A percentile compares a stretch with the other conserved stretches of the same genome.
These are phyloP conservation scores for Monilinia polystroma DNA, from an alignment of 2,329 filamentous ascomycete genomes.

Conservation along the genomic window DNA sequence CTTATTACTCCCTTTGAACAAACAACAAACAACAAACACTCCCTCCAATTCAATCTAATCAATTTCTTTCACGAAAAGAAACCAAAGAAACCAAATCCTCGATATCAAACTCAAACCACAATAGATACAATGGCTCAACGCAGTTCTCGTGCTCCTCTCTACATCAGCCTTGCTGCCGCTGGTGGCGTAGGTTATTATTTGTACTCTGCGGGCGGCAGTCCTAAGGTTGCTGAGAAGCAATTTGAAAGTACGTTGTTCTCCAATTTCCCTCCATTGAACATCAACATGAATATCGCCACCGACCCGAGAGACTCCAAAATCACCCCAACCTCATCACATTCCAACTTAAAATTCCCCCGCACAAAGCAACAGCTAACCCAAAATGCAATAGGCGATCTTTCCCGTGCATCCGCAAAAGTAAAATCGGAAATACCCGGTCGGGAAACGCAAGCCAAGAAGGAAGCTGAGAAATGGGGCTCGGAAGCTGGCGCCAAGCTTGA, in stretches of 20 bases:
- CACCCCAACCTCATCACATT: neutral
- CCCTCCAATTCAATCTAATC: neutral
- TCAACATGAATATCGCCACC: conserved; percentile 2
- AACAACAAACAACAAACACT: neutral
- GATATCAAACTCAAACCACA: conserved; percentile 5
- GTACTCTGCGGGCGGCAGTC: conserved; percentile 78
- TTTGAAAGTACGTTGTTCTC: conserved; percentile 66
- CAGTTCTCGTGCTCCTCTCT: conserved; percentile 43
- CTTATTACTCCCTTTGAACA: neutral
- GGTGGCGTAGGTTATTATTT: conserved; percentile 84
- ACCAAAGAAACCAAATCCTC: neutral
- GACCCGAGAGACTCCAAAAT: neutral
- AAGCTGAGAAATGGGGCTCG: conserved; percentile 60
- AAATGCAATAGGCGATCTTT: conserved; percentile 66
- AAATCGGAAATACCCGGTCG: conserved; percentile 64
- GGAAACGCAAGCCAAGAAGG: conserved; percentile 62
- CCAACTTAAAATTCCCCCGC: no score
- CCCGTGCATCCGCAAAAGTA: conserved; percentile 64
- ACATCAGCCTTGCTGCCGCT: conserved; percentile 61
- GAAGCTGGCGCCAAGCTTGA: conserved; percentile 67
- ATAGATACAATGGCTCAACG: conserved; percentile 36
- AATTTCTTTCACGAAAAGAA: neutral
- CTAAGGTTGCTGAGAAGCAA: conserved; percentile 81
- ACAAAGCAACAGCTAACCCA: conserved; percentile 17
- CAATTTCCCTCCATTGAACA: neutral